Evolutionary conservation across 2,329 filamentous ascomycete genomes (phyloP), one percentile per base, ranked within the genome.

Genomic region (Claviceps sp.): DNA sequence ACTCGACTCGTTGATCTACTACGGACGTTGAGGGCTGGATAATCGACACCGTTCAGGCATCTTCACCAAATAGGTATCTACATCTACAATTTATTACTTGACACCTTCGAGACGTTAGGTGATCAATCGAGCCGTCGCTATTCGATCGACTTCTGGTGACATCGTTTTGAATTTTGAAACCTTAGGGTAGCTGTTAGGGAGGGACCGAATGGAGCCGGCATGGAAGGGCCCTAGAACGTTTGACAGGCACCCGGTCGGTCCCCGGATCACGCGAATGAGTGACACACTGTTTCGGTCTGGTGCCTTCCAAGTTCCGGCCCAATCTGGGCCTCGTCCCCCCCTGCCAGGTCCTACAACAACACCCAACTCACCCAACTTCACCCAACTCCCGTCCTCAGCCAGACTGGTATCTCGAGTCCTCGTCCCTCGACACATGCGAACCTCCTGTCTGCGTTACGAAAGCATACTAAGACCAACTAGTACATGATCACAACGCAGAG

Each of bases 401-500:
- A 8, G 20, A 11, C 37, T 37, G 41, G 16, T 43, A 16, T 26
- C 37, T 30, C 26, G 8, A 30, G 26, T 30, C 37, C 20, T 47
- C 50, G 34, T 40, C 9, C n/a, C 20, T 37, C 26, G 11, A 20
- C 42, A 14, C 24, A 30, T 37, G 37, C 42, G 41, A 50, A n/a
- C 47, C 20, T 47, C 48, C 14, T 26, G 37, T 37, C 13, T 48
- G 11, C 11, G 20, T 43, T 30, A 47, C 50, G 50, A 38, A 52
- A 47, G 50, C 26, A 51, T 40, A 52, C 49, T 34, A 37, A 47
- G 47, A 44, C 48, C 48, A 47, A 24, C 48, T 37, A 42, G 50
- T 60, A 53, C 51, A 59, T 59, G 56, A 52, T 48, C 48, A 48
- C 54, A 43, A 47, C 51, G 26, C 34, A 24, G 41, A 50, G 16